phyloP scores from a whole-genome alignment of 2,329 filamentous ascomycete species.

The Fusarium torreyae region DNA sequence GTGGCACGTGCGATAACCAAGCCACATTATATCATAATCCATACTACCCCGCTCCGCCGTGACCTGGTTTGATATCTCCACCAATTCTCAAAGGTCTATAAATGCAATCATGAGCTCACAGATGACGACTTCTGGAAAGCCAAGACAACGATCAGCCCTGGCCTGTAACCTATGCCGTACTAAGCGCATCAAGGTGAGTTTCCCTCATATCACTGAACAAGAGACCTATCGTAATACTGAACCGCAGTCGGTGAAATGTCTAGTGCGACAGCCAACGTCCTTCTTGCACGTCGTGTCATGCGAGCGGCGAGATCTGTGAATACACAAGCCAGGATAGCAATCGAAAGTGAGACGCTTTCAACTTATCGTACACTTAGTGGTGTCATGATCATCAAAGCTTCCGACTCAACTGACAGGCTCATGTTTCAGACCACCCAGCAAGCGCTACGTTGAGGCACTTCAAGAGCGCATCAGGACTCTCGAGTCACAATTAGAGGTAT shows the following conservation, averaged over 20 bases:
- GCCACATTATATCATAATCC: no score
- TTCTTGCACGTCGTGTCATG: not conserved
- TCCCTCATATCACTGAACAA: no score
- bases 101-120: conserved; percentile 1
- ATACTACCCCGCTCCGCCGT: not conserved
- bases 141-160: not conserved
- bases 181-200: conserved; percentile 7
- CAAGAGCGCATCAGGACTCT: not conserved
- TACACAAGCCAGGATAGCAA: conserved; percentile 7
- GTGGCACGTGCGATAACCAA: no score
- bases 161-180: conserved; percentile 1
- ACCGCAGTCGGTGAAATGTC: rapidly evolving
- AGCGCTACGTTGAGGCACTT: not conserved
- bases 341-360: not conserved
- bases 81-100: no score
- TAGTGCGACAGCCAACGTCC: conserved; percentile 9
- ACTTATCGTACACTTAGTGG: not conserved
- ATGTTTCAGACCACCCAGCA: not conserved
- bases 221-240: no score
- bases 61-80: not conserved
- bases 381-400: not conserved
- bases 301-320: not conserved
- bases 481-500: not conserved
- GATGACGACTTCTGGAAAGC: conserved; percentile 3
- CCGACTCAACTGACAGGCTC: not conserved